Percentiles rank a stretch among this genome's conserved stretches.
phyloP scores from a whole-genome alignment of 2,329 filamentous ascomycete genomes.

The Arthroderma sp. region DNA sequence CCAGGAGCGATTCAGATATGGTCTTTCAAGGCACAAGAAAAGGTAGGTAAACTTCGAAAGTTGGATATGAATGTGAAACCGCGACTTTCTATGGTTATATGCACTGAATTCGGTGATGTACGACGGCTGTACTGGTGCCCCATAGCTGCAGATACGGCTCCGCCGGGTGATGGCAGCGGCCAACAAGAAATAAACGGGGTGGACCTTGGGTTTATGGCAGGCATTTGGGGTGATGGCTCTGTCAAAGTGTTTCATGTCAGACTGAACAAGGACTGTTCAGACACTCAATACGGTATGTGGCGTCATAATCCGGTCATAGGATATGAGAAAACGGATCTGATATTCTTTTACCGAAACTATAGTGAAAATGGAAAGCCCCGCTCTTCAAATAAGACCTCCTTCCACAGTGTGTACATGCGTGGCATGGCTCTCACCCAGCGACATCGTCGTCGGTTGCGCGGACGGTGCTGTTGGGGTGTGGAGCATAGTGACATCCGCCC shows the following conservation, averaged over 20 bases:
- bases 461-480: conserved; percentile 45
- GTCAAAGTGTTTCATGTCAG: conserved; percentile 43
- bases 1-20: conserved; percentile 46
- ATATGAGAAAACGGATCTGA: too few relatives aligned
- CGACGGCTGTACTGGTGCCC: conserved; percentile 46
- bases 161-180: conserved; percentile 19
- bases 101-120: conserved; percentile 44
- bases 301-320: too few relatives aligned
- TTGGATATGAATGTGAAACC: conserved; percentile 35
- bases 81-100: conserved; percentile 38
- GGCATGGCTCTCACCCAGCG: conserved; percentile 43
- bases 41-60: conserved; percentile 17
- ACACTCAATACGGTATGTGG: conserved; percentile 18
- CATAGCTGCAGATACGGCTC: conserved; percentile 21
- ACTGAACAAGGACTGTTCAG: conserved; percentile 15
- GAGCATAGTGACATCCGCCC: conserved; percentile 24
- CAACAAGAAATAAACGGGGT: conserved; percentile 9
- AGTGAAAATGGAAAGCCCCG: conserved; percentile 34
- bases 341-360: neutral
- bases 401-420: conserved; percentile 42
- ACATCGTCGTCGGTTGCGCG: conserved; percentile 43
- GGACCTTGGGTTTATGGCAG: conserved; percentile 41
- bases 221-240: conserved; percentile 45
- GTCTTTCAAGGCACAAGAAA: conserved; percentile 34
- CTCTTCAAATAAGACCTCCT: conserved; percentile 39